Evolutionary conservation across 768 basidiomycete species (phyloP), one percentile per base, ranked within the genome.

Genomic region (Suillus occidentalis): DNA sequence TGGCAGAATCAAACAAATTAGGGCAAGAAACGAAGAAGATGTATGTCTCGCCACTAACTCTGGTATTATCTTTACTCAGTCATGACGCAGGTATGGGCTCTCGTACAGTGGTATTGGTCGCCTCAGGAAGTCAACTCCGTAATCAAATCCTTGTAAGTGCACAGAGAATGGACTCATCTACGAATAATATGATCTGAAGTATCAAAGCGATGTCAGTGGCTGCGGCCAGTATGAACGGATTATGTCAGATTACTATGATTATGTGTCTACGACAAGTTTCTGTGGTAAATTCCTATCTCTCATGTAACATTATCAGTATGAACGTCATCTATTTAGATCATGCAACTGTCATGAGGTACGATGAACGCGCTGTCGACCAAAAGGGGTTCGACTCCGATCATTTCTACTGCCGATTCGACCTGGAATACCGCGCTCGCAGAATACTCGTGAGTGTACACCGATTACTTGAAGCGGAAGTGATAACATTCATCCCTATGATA

Each of bases 31-130:
- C 9, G 72, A 77, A 6, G 73, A 69, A 2, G 70, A 79, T 69
- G 69, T 84, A 62, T 55, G 76, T 20, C 50, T 25, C 1, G 20
- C 40, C 62, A 39, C 18, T 8, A 2, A 13, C 6, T 36, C 25
- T 53, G 16, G 49, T 31, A 53, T 39, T 25, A 18, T 34, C 42
- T 25, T 52, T 1, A 14, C 47, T 49, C 47, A 13, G 8, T 16
- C 4, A 25, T 22, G 36, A 40, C 7, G 49, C 52, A 88, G 82
- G 86, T 88, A 0, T 88, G 85, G 84, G 79, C 76, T 0, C 71
- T 67, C 12, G 79, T 89, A 0, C 80, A 83, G 57, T 89, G 87
- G 87, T 87, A 76, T 57, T 89, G 85, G 72, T 78, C 82, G 1
- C 78, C 80, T 0, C 58, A 74, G n/a, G 87, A 89, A 42, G 81